Base-by-base conservation (phyloP, 2,329 filamentous ascomycete genomes). In the Clonostachys rosea region DNA sequence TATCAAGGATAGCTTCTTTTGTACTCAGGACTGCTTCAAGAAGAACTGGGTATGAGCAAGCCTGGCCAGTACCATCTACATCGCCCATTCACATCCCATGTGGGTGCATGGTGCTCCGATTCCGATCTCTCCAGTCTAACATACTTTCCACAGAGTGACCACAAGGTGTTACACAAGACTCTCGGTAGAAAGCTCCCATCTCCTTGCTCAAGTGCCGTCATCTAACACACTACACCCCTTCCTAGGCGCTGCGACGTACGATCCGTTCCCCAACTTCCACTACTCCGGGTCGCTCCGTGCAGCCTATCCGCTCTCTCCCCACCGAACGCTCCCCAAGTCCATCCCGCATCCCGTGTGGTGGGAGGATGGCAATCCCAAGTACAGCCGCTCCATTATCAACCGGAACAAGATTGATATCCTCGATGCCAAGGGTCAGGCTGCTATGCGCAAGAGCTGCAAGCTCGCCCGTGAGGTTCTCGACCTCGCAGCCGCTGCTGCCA, bases 21-120 rank as follows among this genome's bases (percentile, higher is more conserved):
- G 94, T 75, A 91, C 91, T 30, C 94, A 99, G 68, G 94, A 97
- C 59, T 99, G 94, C 76, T 99, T 99, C 74, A 97, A 96, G 78
- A 86, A 84, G 68, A 99, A 91, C 75, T 99, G 94, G 94, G 94
- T 97, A 83, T 59, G 81, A 57, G 57, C 40, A 39, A 35, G 35
- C 36, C 20, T 30, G 42, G n/a, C 42, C n/a, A 30, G n/a, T 10
- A 35, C 30, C 16, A 17, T 17, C 30, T 10, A 17, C 36, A 14
- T 16, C 37, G 11, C 18, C 34, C n/a, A 13, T 30, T 30, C 24
- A 30, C 24, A 30, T 30, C 24, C 24, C 24, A 30, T 30, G 24
- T 34, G 17, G 30, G 34, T 17, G 36, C 12, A 11, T n/a, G 36
- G 36, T 17, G 14, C 36, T 17, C 40, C 14, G 33, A 33, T 20